phyloP scores from a whole-genome alignment of 2,329 filamentous ascomycete species.

The Xylariaceae sp. region DNA sequence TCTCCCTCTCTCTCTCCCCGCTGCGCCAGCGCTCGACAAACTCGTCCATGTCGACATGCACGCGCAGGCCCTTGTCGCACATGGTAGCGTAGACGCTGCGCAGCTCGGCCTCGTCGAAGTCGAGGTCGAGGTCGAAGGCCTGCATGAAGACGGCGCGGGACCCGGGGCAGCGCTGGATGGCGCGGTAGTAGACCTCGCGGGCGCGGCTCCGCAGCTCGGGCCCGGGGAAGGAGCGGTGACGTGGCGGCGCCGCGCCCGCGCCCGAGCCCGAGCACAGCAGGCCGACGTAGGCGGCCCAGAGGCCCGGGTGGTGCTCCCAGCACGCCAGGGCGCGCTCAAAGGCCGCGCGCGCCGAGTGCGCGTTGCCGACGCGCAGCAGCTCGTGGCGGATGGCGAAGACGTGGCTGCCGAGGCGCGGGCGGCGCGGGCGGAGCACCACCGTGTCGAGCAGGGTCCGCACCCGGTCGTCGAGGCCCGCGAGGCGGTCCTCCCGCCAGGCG shows the following conservation, averaged over 20 bases:
- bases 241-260: too few species aligned
- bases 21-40: slow-evolving; percentile 31
- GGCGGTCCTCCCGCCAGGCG: slow-evolving; percentile 64
- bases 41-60: slow-evolving; percentile 45
- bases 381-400: slow-evolving; percentile 47
- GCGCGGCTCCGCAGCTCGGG: slow-evolving; percentile 17
- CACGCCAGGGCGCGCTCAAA: slow-evolving; percentile 44
- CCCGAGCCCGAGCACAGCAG: too few species aligned
- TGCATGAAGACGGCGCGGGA: slow-evolving; percentile 45
- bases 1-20: slow-evolving; percentile 14
- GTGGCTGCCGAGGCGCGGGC: slow-evolving; percentile 37
- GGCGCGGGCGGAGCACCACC: slow-evolving; percentile 33
- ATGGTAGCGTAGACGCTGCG: slow-evolving; percentile 41
- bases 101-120: slow-evolving; percentile 41
- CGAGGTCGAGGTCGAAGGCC: slow-evolving; percentile 36
- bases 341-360: slow-evolving; percentile 40
- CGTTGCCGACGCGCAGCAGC: slow-evolving; percentile 36
- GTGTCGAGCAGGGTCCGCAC: slow-evolving; percentile 58
- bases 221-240: slow-evolving; percentile 27
- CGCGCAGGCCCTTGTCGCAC: slow-evolving; percentile 39
- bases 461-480: slow-evolving; percentile 69
- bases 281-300: slow-evolving; percentile 45
- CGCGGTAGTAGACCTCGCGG: slow-evolving; percentile 24
- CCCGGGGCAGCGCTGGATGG: slow-evolving; percentile 30
- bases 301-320: slow-evolving; percentile 30